Percentiles rank a stretch among this genome's conserved stretches.
Evolutionary conservation across 2,329 filamentous ascomycete species (phyloP).

Genomic region (Aureobasidium vineae): DNA sequence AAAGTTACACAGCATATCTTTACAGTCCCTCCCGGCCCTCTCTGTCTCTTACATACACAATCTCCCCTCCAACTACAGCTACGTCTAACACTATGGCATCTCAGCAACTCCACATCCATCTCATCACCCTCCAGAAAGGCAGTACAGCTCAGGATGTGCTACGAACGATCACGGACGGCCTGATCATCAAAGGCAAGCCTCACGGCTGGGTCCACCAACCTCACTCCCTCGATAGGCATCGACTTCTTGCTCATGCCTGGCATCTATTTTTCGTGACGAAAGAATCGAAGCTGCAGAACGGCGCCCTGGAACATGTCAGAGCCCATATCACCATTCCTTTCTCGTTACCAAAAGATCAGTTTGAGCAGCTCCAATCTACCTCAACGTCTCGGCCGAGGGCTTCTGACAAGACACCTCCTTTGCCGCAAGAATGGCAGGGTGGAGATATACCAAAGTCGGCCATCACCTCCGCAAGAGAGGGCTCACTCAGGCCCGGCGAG

Average conservation of each 20-base stretch:
- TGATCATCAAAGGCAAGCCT: background rate
- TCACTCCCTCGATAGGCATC: background rate
- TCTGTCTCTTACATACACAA: background rate
- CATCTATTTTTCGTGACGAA: background rate
- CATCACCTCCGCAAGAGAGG: background rate
- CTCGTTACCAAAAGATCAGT: background rate
- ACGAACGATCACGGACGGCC: background rate
- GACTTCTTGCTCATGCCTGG: background rate
- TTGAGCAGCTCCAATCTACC: background rate
- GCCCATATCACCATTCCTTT: background rate
- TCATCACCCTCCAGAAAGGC: background rate
- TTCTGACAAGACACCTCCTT: background rate
- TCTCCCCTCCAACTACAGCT: background rate
- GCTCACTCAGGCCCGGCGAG: background rate
- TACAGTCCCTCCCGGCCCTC: background rate
- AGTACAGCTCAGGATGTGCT: background rate
- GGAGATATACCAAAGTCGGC: background rate
- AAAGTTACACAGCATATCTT: background rate
- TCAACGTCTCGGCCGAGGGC: background rate
- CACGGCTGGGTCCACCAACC: background rate
- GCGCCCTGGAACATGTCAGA: background rate
- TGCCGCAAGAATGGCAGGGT: background rate
- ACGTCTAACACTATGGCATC: background rate
- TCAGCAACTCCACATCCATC: background rate
- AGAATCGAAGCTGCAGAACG: background rate